These are phyloP conservation scores for Anthostomella pinea DNA, from an alignment of 2,329 filamentous ascomycete genomes.

Conservation along the genomic window DNA sequence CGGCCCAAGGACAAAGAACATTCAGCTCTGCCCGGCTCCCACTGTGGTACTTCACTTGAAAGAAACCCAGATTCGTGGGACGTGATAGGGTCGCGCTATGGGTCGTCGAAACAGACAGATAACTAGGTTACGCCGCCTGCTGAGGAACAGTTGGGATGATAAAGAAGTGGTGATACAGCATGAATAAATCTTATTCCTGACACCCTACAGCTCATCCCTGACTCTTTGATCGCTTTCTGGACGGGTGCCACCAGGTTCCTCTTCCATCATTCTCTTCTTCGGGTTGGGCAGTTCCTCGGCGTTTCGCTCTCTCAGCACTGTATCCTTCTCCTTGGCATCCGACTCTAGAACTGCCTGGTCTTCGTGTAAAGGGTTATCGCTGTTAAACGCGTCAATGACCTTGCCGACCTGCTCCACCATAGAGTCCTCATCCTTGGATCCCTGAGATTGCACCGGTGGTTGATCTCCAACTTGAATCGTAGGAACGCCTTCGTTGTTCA, in stretches of 20 bases:
- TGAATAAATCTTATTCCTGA: slow-evolving; percentile 18
- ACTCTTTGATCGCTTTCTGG: slow-evolving; percentile 29
- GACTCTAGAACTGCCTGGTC: slow-evolving; percentile 10
- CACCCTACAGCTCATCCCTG: slow-evolving; percentile 39
- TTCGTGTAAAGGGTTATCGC: background rate
- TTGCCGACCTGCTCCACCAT: slow-evolving; percentile 53
- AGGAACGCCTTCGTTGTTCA: slow-evolving; percentile 42
- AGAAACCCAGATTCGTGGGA: no score
- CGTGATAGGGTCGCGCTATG: no score
- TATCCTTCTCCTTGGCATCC: slow-evolving; percentile 24
- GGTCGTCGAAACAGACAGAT: no score
- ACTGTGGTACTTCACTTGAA: slow-evolving; percentile 2
- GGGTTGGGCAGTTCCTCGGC: slow-evolving; percentile 24
- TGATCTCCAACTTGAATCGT: slow-evolving; percentile 45
- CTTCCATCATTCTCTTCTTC: slow-evolving; percentile 31
- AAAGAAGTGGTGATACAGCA: slow-evolving; percentile 5
- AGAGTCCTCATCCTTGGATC: slow-evolving; percentile 31
- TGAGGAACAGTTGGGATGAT: slow-evolving; percentile 7
- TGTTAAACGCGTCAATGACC: slow-evolving; percentile 42
- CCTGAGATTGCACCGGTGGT: slow-evolving; percentile 7
- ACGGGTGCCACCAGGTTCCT: slow-evolving; percentile 18
- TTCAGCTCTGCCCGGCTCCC: slow-evolving; percentile 9
- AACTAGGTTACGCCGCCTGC: no score
- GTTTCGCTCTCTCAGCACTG: slow-evolving; percentile 32
- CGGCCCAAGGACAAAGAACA: slow-evolving; percentile 14